phyloP scores from a whole-genome alignment of 1,284 basidiomycete genomes.

The Puccinia sorghi region DNA sequence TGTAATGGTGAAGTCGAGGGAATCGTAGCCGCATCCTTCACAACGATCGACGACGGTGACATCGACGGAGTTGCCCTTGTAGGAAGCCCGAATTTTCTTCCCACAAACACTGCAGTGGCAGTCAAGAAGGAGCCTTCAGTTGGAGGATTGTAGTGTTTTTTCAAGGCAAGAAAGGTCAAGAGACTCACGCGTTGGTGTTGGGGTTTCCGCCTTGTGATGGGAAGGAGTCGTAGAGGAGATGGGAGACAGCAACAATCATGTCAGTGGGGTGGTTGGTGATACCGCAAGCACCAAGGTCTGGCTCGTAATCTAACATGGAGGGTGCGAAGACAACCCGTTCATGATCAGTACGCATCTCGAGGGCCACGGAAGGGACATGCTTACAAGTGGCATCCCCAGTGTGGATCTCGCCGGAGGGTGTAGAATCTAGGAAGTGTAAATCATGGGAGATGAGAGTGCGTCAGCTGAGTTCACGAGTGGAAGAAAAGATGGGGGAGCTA shows the following conservation, averaged over 20 bases:
- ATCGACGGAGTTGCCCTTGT: slow-evolving; percentile 61
- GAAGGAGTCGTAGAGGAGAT: slow-evolving; percentile 65
- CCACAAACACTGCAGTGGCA: slow-evolving; percentile 25
- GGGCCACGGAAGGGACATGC: background rate
- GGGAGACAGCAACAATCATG: slow-evolving; percentile 67
- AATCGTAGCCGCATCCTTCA: slow-evolving; percentile 62
- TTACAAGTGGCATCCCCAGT: slow-evolving; percentile 48
- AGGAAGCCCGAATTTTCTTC: slow-evolving; percentile 29
- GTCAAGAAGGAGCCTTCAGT: background rate
- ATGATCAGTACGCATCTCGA: background rate
- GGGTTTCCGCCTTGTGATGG: slow-evolving; percentile 63
- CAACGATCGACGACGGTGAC: slow-evolving; percentile 68
- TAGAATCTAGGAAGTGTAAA: background rate
- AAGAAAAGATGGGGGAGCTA: background rate
- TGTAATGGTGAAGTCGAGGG: slow-evolving; percentile 63
- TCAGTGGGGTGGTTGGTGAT: slow-evolving; percentile 64
- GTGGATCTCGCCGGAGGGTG: background rate
- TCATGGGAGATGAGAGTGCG: background rate
- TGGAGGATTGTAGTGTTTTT: background rate
- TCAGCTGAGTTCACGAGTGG: background rate
- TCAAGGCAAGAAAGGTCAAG: background rate
- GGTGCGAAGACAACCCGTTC: background rate
- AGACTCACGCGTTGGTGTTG: slow-evolving; percentile 64
- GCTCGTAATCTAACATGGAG: slow-evolving; percentile 58
- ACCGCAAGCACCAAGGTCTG: slow-evolving; percentile 72